A percentile compares a stretch with the other conserved stretches of the same genome.
Evolutionary conservation across 495 filamentous ascomycete genomes (phyloP).

Genomic region (Xylona heveae): DNA sequence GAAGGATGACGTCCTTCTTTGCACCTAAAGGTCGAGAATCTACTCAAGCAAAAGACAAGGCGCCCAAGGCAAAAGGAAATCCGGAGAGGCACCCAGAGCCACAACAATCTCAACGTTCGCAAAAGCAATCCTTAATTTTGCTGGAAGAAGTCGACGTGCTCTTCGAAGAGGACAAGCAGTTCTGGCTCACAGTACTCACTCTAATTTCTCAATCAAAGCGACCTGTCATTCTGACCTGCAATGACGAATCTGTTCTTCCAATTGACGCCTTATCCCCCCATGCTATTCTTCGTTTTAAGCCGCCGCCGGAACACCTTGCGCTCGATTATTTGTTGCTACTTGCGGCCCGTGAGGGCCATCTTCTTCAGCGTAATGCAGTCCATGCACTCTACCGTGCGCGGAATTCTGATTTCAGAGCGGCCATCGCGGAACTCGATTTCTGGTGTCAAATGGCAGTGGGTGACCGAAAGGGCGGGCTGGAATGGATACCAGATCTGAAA

Average conservation of each 20-base stretch:
- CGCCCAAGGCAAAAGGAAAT: constrained; percentile 9
- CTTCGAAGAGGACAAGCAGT: constrained; percentile 86
- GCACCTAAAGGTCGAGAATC: constrained; percentile 18
- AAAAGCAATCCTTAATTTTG: constrained; percentile 88
- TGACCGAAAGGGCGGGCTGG: constrained; percentile 66
- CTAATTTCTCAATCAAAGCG: constrained; percentile 69
- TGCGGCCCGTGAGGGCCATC: constrained; percentile 80
- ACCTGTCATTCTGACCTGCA: constrained; percentile 89
- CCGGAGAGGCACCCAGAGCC: constrained; percentile 4
- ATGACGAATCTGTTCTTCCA: constrained; percentile 60
- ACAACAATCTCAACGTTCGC: too few relatives aligned
- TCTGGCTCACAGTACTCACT: constrained; percentile 64
- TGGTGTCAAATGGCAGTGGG: constrained; percentile 95
- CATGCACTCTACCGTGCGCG: constrained; percentile 45
- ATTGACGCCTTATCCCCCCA: constrained; percentile 48
- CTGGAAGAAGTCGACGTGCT: constrained; percentile 88
- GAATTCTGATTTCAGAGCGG: constrained; percentile 50
- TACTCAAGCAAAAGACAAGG: constrained; percentile 10
- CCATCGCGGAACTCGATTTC: constrained; percentile 74
- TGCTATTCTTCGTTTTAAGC: constrained; percentile 65
- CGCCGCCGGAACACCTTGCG: constrained; percentile 44
- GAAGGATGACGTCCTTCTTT: constrained; percentile 69
- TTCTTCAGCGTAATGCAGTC: constrained; percentile 44
- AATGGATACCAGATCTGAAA: constrained; percentile 61
- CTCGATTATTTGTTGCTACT: constrained; percentile 65